Percentiles rank a stretch among this genome's conserved stretches.
These are phyloP conservation scores for Neofusicoccum sp. DNA, from an alignment of 2,329 filamentous ascomycete species.

Conservation along the genomic window DNA sequence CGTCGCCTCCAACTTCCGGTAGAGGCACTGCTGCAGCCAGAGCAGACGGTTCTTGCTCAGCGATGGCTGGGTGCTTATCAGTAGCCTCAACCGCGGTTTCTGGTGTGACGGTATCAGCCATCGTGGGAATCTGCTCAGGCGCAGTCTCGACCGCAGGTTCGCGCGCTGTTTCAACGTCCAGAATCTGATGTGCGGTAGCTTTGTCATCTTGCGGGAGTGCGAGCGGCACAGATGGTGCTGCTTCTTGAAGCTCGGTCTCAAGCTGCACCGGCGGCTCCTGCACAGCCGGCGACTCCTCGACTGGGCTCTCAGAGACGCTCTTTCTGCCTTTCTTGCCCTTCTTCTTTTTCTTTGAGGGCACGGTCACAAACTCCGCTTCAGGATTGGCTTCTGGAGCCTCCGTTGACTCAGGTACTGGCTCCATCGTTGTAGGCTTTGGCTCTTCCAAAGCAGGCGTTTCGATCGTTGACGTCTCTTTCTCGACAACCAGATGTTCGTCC, in stretches of 20 bases:
- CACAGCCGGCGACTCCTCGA: not conserved
- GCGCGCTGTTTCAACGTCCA: too few species aligned
- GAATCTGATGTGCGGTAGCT: too few species aligned
- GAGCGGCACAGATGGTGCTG: not conserved
- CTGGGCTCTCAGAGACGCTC: not conserved
- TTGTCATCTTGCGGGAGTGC: not conserved
- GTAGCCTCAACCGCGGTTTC: not conserved
- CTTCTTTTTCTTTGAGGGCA: not conserved
- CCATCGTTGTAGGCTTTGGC: not conserved
- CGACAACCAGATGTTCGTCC: too few species aligned
- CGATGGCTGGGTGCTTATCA: not conserved
- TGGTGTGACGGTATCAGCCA: too few species aligned
- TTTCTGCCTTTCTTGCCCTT: slow-evolving; percentile 10
- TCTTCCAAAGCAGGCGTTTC: not conserved
- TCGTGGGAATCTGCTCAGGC: not conserved
- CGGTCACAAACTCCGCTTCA: not conserved
- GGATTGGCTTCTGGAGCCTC: not conserved
- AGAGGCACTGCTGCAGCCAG: not conserved
- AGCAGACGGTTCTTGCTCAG: not conserved
- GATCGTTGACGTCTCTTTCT: too few species aligned
- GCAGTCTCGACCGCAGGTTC: not conserved
- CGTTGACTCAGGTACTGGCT: not conserved
- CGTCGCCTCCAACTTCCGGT: not conserved
- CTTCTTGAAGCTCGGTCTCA: too few species aligned
- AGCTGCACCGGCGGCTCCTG: not conserved